Evolutionary conservation across 139 green algal genomes (phyloP).

Genomic region (Nannochloris sp.): DNA sequence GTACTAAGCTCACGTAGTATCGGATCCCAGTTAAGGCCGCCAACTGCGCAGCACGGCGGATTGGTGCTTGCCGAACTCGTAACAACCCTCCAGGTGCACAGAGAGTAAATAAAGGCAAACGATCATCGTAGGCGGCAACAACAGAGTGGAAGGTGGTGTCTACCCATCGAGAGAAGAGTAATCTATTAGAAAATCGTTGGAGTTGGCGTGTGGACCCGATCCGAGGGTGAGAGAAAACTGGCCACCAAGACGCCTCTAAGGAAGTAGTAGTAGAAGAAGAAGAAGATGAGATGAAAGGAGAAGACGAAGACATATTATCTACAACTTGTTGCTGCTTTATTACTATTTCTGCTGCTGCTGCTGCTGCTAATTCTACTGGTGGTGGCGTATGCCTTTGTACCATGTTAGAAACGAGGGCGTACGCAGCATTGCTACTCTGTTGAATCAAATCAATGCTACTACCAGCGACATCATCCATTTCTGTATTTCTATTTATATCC

Average conservation of each 20-base stretch:
- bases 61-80: background rate
- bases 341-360: background rate
- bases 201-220: slow-evolving; percentile 39
- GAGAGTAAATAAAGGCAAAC: background rate
- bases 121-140: slow-evolving; percentile 44
- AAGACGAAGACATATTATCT: background rate
- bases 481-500: background rate
- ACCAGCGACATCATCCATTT: background rate
- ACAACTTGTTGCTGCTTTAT: background rate
- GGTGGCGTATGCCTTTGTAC: too few species aligned
- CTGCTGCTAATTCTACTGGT: background rate
- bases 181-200: slow-evolving; percentile 48
- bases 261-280: background rate
- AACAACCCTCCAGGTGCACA: background rate
- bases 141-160: slow-evolving; percentile 22
- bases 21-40: background rate
- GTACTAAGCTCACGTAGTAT: background rate
- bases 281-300: background rate
- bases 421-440: too few species aligned
- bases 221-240: slow-evolving; percentile 28
- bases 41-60: background rate
- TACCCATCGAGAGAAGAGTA: slow-evolving; percentile 11
- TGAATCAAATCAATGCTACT: too few species aligned
- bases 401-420: too few species aligned
- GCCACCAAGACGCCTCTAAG: slow-evolving; percentile 22